Evolutionary conservation across 2,329 filamentous ascomycete species (phyloP), one percentile per base, ranked within the genome.

Genomic region (Amauroascus verrucosus): DNA sequence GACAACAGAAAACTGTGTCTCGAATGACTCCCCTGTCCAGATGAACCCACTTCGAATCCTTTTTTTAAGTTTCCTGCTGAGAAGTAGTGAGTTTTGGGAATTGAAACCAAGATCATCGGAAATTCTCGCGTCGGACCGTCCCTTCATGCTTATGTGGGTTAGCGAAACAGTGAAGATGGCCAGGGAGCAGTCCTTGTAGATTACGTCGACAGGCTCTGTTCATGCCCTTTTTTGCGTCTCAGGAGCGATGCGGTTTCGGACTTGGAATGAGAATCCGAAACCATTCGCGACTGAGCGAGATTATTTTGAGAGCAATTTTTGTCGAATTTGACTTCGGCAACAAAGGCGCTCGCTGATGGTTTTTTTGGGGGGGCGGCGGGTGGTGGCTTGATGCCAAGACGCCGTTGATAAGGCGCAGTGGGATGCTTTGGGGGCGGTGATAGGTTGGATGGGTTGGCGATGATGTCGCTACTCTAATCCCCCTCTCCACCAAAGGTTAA

Each of bases 301-400:
- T 18, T 5, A 40, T 40, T 41, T 41, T 4, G 46, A 20, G 28
- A 50, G 44, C 26, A 37, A 20, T 3, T 14, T 38, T n/a, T 3
- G 22, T 13, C 6, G 35, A 20, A 35, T 22, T 30, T 30, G 30
- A 37, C 13, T 48, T 32, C 14, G 16, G 30, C 32, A 22, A 38
- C 30, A 24, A 48, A 24, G 13, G 46, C 14, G n/a, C n/a, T n/a
- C n/a, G n/a, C n/a, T n/a, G n/a, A n/a, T n/a, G n/a, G n/a, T n/a
- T n/a, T n/a, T 18, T 35, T 24, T 14, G 28, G 26, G 45, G 2
- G 28, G 8, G n/a, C 28, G n/a, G 32, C 28, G 28, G 14, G 7
- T 18, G 18, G 33, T 16, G 48, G 37, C 33, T 50, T 50, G 35
- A 40, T 41, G 48, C 48, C 48, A 50, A 50, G 48, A 14, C 33